A percentile compares a stretch with the other conserved stretches of the same genome.
Conservation (phyloP, 2,329 filamentous ascomycete species). For the Bipolaris victoriae region DNA sequence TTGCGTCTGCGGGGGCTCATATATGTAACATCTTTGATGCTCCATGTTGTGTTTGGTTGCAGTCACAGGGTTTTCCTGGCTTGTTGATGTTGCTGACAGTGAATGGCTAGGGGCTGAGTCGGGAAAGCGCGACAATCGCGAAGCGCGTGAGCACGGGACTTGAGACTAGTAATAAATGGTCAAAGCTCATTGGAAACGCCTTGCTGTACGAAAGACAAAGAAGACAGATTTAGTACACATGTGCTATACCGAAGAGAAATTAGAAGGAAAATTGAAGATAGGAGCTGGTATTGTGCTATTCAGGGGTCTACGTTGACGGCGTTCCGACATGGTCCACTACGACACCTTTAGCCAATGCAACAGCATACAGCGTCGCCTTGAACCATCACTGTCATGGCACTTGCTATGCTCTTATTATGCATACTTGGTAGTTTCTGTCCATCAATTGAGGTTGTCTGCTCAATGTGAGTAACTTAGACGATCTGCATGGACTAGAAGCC, state of each 20-base stretch:
- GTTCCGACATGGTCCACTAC: not conserved
- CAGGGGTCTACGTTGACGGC: not conserved
- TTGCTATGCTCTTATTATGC: no score
- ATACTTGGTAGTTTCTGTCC: not conserved
- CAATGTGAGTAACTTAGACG: not conserved
- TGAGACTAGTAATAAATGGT: slow-evolving; percentile 16
- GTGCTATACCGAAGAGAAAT: no score
- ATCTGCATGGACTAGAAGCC: not conserved
- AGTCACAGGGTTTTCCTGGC: not conserved
- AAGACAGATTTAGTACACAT: no score
- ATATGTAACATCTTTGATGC: slow-evolving; percentile 57
- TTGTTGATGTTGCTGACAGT: slow-evolving; percentile 8
- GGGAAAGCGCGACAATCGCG: slow-evolving; percentile 26
- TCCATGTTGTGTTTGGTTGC: slow-evolving; percentile 48
- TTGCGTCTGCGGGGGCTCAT: slow-evolving; percentile 45
- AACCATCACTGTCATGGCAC: not conserved
- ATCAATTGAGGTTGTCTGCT: not conserved
- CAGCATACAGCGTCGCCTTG: not conserved
- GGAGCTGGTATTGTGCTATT: not conserved
- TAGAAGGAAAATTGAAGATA: not conserved
- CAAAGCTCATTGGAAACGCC: slow-evolving; percentile 4
- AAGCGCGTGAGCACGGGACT: slow-evolving; percentile 39
- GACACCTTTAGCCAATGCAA: not conserved
- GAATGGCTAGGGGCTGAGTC: slow-evolving; percentile 18
- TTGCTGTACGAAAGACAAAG: no score